phyloP scores from a whole-genome alignment of 306 rosid species.

The Hippophae tibetana region DNA sequence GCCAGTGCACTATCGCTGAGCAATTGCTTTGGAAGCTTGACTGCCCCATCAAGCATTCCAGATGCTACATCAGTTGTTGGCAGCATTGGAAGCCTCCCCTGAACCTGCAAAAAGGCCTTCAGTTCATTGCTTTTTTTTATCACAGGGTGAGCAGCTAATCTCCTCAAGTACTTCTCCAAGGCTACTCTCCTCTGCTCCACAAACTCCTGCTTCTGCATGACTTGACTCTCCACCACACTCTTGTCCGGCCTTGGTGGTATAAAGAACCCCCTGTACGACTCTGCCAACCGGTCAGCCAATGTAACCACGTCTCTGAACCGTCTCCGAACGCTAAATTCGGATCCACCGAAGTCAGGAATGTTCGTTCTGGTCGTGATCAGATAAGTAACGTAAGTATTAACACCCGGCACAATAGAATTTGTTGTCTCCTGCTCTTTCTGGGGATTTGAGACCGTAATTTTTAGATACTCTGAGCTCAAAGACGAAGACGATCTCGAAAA shows the following conservation, averaged over 20 bases:
- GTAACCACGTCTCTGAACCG: conserved; percentile 85
- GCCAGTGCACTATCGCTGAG: conserved; percentile 49
- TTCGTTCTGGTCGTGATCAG: conserved; percentile 67
- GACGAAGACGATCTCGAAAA: conserved; percentile 39
- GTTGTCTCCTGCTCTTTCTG: conserved; percentile 67
- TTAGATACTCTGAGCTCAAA: conserved; percentile 41
- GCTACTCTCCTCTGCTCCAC: conserved; percentile 90
- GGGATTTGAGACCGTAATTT: conserved; percentile 72
- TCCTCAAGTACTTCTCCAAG: conserved; percentile 74
- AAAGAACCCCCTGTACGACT: conserved; percentile 69
- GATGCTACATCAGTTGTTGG: conserved; percentile 61
- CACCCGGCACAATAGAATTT: conserved; percentile 75
- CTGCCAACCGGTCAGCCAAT: conserved; percentile 64
- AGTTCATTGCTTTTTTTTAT: conserved; percentile 75
- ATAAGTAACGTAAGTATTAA: conserved; percentile 48
- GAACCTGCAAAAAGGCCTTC: conserved; percentile 60
- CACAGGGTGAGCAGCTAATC: conserved; percentile 66
- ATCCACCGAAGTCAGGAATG: conserved; percentile 50
- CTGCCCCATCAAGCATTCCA: conserved; percentile 91
- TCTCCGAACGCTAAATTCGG: conserved; percentile 63
- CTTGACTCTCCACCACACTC: conserved; percentile 90
- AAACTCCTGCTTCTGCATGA: conserved; percentile 90
- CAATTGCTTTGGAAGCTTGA: conserved; percentile 69
- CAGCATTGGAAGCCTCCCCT: conserved; percentile 56
- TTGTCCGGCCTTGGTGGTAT: conserved; percentile 89